Conservation (phyloP, 345 rosid species). For the Clausena lansium region DNA sequence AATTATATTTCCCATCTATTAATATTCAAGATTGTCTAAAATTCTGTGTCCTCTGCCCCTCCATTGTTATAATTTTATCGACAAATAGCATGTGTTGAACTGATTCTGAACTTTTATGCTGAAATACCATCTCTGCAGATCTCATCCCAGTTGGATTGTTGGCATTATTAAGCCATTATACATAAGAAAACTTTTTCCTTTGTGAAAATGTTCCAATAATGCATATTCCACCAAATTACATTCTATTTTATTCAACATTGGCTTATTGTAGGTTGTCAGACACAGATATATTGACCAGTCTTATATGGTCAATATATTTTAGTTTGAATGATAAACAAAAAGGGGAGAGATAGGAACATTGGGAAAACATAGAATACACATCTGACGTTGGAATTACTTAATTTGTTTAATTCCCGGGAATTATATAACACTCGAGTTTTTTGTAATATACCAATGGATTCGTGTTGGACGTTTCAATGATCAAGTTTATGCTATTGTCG, state of each 20-base stretch:
- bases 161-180: not conserved
- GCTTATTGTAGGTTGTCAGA: not conserved
- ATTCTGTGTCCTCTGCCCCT: not conserved
- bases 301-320: not conserved
- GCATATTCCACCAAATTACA: not conserved
- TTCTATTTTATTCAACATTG: not conserved
- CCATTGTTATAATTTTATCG: not conserved
- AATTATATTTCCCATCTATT: not conserved
- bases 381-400: not conserved
- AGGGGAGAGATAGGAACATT: not conserved
- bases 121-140: not conserved
- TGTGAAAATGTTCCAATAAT: not conserved
- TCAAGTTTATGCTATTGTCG: not conserved
- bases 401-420: not conserved
- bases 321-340: not conserved
- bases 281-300: not conserved
- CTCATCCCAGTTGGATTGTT: not conserved
- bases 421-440: not conserved
- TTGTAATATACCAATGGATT: not conserved
- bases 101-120: not conserved
- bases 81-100: not conserved
- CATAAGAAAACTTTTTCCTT: not conserved
- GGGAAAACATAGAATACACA: not conserved
- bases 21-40: not conserved
- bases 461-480: not conserved